Evolutionary conservation across 495 filamentous ascomycete species (phyloP), one percentile per base, ranked within the genome.

Genomic region (Podospora pseudoanserina): DNA sequence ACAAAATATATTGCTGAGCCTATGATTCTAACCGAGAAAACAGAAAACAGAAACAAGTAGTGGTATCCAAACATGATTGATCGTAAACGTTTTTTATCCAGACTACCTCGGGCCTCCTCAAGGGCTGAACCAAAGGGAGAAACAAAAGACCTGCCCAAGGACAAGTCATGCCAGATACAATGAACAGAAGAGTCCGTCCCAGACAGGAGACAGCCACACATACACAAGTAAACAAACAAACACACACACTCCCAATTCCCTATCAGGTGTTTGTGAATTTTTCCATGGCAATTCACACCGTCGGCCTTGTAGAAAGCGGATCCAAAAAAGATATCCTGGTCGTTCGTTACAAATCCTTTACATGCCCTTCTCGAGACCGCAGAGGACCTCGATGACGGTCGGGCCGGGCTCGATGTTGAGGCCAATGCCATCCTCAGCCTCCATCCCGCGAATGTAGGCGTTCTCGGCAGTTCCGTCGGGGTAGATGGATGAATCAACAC

Each of bases 381-480:
- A 69, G 11, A 60, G 19, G 66, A 78, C 68, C 34, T 65, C 26
- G 34, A 79, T 66, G 56, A 26, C 44, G 65, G 64, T 54, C 18
- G 44, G 27, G 63, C 71, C 72, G 57, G 70, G 13, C 11, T 34
- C 5, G 55, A 76, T 61, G 77, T 80, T 79, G 67, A 78, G 73
- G 44, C 79, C 79, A 60, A 78, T 65, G 59, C 77, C 79, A 63
- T 79, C 76, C 4, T 64, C 26, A 49, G 66, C 74, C 74, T 79
- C 77, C 69, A 75, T 75, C 63, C 77, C 79, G 56, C 67, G 72
- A 65, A 72, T 72, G 73, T 78, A 80, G 60, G 76, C 77, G 72
- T 80, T 79, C 59, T 34, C 63, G 60, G 70, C 77, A 11, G n/a
- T 26, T 68, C 77, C 78, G 68, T 73, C 74, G 70, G 73, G 65